Percentiles rank a stretch among this genome's conserved stretches.
Evolutionary conservation across 805 yeast species (phyloP).

Genomic region (Kuraishia cidri): DNA sequence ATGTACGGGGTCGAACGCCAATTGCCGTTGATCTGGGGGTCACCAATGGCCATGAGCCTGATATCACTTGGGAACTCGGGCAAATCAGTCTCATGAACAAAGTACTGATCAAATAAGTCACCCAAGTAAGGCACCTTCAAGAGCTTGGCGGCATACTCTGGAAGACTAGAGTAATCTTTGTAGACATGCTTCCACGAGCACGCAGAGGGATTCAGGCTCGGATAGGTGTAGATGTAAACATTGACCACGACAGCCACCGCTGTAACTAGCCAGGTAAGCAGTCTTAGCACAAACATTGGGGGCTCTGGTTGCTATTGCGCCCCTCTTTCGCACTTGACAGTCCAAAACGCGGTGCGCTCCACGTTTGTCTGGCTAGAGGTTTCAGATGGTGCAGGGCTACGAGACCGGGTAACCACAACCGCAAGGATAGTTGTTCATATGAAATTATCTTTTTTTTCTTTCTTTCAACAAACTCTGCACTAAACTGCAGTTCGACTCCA

Average conservation of each 20-base stretch:
- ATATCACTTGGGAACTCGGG: slow-evolving; percentile 29
- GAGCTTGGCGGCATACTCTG: slow-evolving; percentile 7
- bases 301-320: no score
- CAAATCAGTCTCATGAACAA: slow-evolving; percentile 14
- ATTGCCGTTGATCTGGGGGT: slow-evolving; percentile 93
- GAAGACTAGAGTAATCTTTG: slow-evolving; percentile 11
- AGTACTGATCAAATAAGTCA: slow-evolving; percentile 19
- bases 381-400: no score
- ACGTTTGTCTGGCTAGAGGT: no score
- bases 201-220: slow-evolving; percentile 41
- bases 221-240: slow-evolving; percentile 66
- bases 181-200: slow-evolving; percentile 53
- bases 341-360: no score
- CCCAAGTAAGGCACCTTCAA: slow-evolving; percentile 21
- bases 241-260: slow-evolving; percentile 28
- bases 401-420: no score
- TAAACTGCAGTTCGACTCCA: no score
- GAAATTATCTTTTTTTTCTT: no score
- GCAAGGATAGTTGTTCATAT: no score
- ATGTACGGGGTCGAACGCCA: slow-evolving; percentile 64
- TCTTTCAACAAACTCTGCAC: no score
- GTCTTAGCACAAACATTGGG: neutral
- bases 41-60: slow-evolving; percentile 79
- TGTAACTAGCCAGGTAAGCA: neutral
- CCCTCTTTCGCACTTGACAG: no score